Percentiles rank a stretch among this genome's conserved stretches.
phyloP scores from a whole-genome alignment of 345 rosid genomes.

The Rubroshorea leprosula region DNA sequence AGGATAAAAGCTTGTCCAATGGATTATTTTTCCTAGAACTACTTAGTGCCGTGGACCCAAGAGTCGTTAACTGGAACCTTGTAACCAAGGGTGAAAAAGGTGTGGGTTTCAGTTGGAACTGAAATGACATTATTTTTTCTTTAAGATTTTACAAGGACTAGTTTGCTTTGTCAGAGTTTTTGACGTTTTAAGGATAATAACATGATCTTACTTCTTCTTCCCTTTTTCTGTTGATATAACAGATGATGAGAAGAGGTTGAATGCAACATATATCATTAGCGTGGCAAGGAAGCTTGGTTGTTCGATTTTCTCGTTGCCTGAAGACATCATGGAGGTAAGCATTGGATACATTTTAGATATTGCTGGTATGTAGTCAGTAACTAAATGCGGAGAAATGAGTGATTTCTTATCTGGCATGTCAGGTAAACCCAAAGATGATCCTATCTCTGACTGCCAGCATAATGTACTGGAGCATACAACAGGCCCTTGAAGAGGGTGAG shows the following conservation, averaged over 20 bases:
- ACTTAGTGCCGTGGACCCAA: slow-evolving; percentile 81
- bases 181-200: too few species aligned
- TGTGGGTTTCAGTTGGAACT: too few species aligned
- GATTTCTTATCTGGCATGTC: slow-evolving; percentile 10
- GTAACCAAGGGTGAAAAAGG: slow-evolving; percentile 94
- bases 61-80: slow-evolving; percentile 95
- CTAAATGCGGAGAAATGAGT: too few species aligned
- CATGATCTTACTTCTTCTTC: neutral
- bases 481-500: slow-evolving; percentile 45
- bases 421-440: slow-evolving; percentile 97
- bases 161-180: neutral
- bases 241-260: slow-evolving; percentile 92
- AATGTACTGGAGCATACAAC: slow-evolving; percentile 87
- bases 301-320: slow-evolving; percentile 93
- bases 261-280: slow-evolving; percentile 90
- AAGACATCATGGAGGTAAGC: slow-evolving; percentile 88
- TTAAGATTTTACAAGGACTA: too few species aligned
- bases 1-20: slow-evolving; percentile 77
- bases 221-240: slow-evolving; percentile 12
- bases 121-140: neutral
- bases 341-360: neutral
- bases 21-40: slow-evolving; percentile 91
- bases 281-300: slow-evolving; percentile 96
- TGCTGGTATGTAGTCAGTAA: too few species aligned
- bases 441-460: slow-evolving; percentile 78